Evolutionary conservation across 352 stramenopile genomes (phyloP).

Genomic region (Phytophthora citrophthora): DNA sequence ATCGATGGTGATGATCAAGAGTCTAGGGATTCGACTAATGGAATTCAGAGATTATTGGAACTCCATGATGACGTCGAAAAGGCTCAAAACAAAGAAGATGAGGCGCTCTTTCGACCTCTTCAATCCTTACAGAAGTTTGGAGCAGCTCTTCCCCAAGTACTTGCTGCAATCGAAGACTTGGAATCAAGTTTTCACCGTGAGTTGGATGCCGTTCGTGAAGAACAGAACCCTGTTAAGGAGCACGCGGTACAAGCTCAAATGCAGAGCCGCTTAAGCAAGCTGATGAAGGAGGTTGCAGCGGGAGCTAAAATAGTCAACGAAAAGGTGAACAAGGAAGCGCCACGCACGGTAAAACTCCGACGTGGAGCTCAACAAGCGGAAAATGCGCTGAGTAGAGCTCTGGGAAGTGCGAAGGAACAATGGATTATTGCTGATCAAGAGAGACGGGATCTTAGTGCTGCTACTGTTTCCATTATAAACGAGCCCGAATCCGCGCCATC

Average conservation of each 20-base stretch:
- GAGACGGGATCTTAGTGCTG: conserved; percentile 6
- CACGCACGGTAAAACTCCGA: conserved; percentile 20
- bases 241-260: conserved; percentile 45
- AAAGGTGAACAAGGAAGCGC: conserved; percentile 34
- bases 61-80: conserved; percentile 49
- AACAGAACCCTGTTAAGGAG: conserved; percentile 70
- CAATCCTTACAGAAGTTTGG: conserved; percentile 50
- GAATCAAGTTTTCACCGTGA: conserved; percentile 53
- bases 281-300: conserved; percentile 44
- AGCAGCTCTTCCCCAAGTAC: conserved; percentile 46
- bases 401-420: conserved; percentile 34
- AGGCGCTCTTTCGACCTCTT: conserved; percentile 36
- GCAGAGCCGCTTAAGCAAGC: conserved; percentile 35
- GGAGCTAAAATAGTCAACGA: conserved; percentile 38
- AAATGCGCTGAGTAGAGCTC: conserved; percentile 16
- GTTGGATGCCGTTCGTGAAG: conserved; percentile 45
- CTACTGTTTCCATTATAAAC: not conserved
- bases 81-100: conserved; percentile 65
- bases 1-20: not conserved
- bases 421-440: conserved; percentile 22
- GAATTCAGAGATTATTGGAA: conserved; percentile 37
- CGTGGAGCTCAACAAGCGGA: conserved; percentile 29
- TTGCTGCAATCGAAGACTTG: conserved; percentile 43
- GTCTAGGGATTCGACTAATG: not conserved
- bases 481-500: not conserved